A percentile compares a stretch with the other conserved stretches of the same genome.
These are phyloP conservation scores for Barbatosphaeria neglecta DNA, from an alignment of 495 filamentous ascomycete genomes.

Conservation along the genomic window DNA sequence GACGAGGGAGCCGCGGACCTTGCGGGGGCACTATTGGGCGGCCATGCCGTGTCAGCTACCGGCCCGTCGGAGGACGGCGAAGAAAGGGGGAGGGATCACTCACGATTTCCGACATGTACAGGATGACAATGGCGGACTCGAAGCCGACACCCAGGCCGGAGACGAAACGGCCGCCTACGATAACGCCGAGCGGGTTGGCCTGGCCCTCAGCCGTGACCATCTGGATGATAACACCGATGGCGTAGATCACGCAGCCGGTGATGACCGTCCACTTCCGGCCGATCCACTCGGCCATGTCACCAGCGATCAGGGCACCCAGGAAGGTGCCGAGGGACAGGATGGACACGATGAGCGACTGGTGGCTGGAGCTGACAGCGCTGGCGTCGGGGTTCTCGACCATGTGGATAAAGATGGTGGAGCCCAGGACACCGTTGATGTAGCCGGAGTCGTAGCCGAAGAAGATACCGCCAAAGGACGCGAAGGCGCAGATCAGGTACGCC, in stretches of 20 bases:
- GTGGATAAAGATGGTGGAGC: conserved; percentile 37
- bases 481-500: conserved; percentile 59
- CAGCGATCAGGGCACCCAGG: conserved; percentile 61
- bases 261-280: conserved; percentile 62
- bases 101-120: conserved; percentile 63
- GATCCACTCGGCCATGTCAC: conserved; percentile 55
- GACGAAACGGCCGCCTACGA: conserved; percentile 59
- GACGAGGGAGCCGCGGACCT: conserved; percentile 62
- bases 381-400: conserved; percentile 24
- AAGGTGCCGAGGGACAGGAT: conserved; percentile 68
- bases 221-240: conserved; percentile 53
- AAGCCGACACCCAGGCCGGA: conserved; percentile 66
- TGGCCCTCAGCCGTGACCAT: conserved; percentile 22
- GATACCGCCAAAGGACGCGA: conserved; percentile 58
- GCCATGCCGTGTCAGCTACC: conserved; percentile 2
- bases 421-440: conserved; percentile 51
- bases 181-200: conserved; percentile 18
- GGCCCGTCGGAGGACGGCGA: not conserved
- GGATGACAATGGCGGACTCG: conserved; percentile 61
- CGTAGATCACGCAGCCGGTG: conserved; percentile 51
- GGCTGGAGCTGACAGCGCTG: conserved; percentile 13
- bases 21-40: conserved; percentile 41
- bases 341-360: conserved; percentile 56
- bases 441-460: conserved; percentile 57
- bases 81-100: not conserved